phyloP scores from a whole-genome alignment of 495 filamentous ascomycete species.

The Annulohypoxylon maeteangense region DNA sequence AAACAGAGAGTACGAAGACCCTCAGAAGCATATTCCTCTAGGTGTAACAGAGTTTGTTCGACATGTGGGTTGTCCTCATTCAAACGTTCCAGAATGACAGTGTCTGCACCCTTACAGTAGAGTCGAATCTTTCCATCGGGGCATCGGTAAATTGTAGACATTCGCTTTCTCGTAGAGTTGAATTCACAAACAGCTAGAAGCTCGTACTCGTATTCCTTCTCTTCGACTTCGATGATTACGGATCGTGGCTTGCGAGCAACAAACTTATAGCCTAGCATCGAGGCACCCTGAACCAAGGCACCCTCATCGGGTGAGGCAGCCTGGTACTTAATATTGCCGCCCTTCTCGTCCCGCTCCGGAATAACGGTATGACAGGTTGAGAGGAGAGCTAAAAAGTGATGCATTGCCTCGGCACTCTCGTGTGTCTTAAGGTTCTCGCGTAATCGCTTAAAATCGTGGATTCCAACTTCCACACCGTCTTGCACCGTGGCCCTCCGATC shows the following conservation, averaged over 20 bases:
- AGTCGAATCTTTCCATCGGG: constrained; percentile 94
- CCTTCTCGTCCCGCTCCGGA: constrained; percentile 82
- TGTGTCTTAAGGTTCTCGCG: constrained; percentile 78
- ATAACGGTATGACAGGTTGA: constrained; percentile 98
- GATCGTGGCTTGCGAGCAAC: constrained; percentile 87
- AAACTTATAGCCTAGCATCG: constrained; percentile 86
- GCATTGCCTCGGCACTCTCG: constrained; percentile 73
- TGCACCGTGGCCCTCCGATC: constrained; percentile 82
- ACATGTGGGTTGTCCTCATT: constrained; percentile 82
- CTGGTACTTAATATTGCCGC: constrained; percentile 91
- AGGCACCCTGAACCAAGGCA: constrained; percentile 92
- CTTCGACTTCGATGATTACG: constrained; percentile 80
- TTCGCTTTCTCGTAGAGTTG: constrained; percentile 96
- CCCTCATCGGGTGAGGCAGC: constrained; percentile 98
- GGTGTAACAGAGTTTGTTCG: constrained; percentile 86
- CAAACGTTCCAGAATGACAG: constrained; percentile 90
- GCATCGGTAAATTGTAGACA: constrained; percentile 97
- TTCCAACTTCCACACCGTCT: constrained; percentile 79
- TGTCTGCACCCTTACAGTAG: constrained; percentile 98
- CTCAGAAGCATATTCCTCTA: constrained; percentile 98
- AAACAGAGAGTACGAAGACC: constrained; percentile 95
- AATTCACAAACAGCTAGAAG: constrained; percentile 97
- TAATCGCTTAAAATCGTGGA: constrained; percentile 87
- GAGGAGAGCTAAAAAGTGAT: constrained; percentile 89
- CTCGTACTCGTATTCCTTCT: constrained; percentile 83